phyloP scores from a whole-genome alignment of 169 alveolate genomes.

The Plasmodium adleri region DNA sequence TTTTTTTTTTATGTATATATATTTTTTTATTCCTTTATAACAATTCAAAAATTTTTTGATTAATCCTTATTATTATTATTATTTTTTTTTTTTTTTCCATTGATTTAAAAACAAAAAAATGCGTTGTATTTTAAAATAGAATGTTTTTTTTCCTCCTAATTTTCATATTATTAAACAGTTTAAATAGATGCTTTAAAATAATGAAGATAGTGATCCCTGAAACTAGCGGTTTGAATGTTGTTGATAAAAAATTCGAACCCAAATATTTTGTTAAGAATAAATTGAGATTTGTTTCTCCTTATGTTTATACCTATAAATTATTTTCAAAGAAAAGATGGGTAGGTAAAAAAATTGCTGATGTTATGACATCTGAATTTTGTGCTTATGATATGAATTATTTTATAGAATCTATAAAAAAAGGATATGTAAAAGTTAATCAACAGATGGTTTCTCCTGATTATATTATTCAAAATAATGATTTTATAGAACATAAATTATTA shows the following conservation, averaged over 20 bases:
- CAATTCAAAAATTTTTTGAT: too few relatives aligned
- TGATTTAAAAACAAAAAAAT: too few relatives aligned
- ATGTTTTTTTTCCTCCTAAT: neutral
- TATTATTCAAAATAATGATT: constrained; percentile 79
- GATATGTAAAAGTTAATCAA: constrained; percentile 76
- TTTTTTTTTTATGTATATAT: too few relatives aligned
- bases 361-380: constrained; percentile 81
- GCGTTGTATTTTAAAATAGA: neutral
- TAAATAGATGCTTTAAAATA: constrained; percentile 20
- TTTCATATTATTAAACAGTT: constrained; percentile 22
- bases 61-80: too few relatives aligned
- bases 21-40: too few relatives aligned
- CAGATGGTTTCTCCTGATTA: constrained; percentile 78
- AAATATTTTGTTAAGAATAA: constrained; percentile 79
- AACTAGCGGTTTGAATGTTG: constrained; percentile 67
- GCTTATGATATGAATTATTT: constrained; percentile 79
- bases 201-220: constrained; percentile 48
- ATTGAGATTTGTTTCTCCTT: constrained; percentile 83
- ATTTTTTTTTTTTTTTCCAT: too few relatives aligned
- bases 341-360: constrained; percentile 79
- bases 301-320: constrained; percentile 79
- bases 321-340: constrained; percentile 84
- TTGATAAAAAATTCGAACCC: constrained; percentile 49
- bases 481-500: constrained; percentile 79
- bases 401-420: constrained; percentile 76